A percentile compares a stretch with the other conserved stretches of the same genome.
Conservation (phyloP, 805 yeast genomes). For the Candida michaelii region DNA sequence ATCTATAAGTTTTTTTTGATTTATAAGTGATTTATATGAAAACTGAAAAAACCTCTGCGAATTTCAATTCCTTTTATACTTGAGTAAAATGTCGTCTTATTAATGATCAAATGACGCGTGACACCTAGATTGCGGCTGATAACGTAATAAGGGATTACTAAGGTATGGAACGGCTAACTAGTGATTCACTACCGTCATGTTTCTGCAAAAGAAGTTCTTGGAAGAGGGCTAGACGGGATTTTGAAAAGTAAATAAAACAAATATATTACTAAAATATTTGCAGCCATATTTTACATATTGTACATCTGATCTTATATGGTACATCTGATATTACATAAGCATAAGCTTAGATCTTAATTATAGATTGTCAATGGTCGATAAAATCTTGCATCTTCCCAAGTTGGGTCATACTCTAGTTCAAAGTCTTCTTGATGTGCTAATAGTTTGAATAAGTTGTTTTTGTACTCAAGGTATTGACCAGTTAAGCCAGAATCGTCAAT, state of each 20-base stretch:
- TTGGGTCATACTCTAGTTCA: not conserved
- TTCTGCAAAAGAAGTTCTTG: no score
- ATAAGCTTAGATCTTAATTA: no score
- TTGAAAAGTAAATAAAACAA: no score
- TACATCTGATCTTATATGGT: no score
- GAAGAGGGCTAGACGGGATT: no score
- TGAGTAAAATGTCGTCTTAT: not conserved
- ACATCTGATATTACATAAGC: no score
- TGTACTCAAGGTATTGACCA: constrained; percentile 11
- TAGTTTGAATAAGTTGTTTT: constrained; percentile 7
- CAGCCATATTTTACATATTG: not conserved
- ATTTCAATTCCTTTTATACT: constrained; percentile 1
- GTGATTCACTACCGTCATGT: no score
- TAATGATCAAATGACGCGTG: constrained; percentile 9
- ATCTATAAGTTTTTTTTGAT: not conserved
- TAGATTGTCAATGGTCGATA: constrained; percentile 12
- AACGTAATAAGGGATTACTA: constrained; percentile 5
- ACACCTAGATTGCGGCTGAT: constrained; percentile 6
- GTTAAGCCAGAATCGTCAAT: constrained; percentile 3
- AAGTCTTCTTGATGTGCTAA: constrained; percentile 10
- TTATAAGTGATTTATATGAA: not conserved
- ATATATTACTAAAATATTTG: no score
- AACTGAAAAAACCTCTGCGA: constrained; percentile 1
- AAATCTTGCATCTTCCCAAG: constrained; percentile 3
- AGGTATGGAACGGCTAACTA: not conserved